Evolutionary conservation across 2,329 filamentous ascomycete species (phyloP).

Genomic region (Phoma sp.): DNA sequence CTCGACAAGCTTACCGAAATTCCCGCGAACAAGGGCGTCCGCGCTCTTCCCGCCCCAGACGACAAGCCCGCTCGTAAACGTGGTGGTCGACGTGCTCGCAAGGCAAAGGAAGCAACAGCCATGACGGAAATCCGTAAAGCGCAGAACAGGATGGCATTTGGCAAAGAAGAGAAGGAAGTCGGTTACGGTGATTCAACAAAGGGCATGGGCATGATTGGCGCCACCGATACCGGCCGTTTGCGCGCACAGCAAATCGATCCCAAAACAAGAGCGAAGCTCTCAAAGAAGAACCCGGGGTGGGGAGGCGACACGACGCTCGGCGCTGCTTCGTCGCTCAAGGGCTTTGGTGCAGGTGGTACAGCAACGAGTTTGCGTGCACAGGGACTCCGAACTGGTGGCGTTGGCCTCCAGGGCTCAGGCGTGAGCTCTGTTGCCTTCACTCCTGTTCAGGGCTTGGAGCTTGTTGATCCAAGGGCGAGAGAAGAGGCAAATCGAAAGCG

Average conservation of each 20-base stretch:
- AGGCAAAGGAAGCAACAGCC: constrained; percentile 94
- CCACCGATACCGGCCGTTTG: constrained; percentile 85
- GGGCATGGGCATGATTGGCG: constrained; percentile 94
- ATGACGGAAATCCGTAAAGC: constrained; percentile 97
- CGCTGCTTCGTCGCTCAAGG: constrained; percentile 72
- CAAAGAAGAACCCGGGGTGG: constrained; percentile 96
- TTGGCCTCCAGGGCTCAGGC: constrained; percentile 70
- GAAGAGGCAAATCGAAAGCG: constrained; percentile 88
- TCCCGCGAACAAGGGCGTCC: constrained; percentile 83
- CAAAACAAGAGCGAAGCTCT: constrained; percentile 89
- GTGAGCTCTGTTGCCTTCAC: constrained; percentile 92
- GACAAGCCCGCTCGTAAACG: constrained; percentile 94
- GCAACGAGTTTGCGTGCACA: constrained; percentile 76
- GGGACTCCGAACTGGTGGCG: constrained; percentile 80
- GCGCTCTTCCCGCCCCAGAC: constrained; percentile 88
- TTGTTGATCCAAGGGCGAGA: constrained; percentile 91
- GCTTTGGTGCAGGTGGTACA: constrained; percentile 72
- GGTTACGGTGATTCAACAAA: constrained; percentile 89
- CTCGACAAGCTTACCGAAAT: constrained; percentile 93
- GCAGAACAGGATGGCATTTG: constrained; percentile 95
- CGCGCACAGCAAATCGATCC: constrained; percentile 89
- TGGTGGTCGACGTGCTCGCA: constrained; percentile 85
- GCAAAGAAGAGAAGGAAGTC: constrained; percentile 92
- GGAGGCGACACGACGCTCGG: constrained; percentile 68
- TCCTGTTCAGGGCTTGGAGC: constrained; percentile 89